Base-by-base conservation (phyloP, 2,329 filamentous ascomycete species). In the Zasmidium citrigriseum region DNA sequence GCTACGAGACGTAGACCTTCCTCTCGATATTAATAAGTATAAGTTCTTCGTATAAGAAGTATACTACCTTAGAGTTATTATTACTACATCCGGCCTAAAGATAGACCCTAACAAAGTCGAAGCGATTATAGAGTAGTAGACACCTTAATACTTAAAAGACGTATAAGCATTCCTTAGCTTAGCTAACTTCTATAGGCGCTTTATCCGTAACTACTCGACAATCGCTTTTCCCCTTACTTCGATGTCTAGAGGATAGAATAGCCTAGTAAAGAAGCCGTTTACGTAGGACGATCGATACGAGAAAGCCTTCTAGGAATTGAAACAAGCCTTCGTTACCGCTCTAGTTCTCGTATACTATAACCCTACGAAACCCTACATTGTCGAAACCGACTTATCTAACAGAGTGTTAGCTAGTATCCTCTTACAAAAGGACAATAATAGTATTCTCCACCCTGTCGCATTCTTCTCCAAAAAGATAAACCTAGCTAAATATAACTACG, bases 51-150 rank as follows among this genome's bases (percentile, higher is more conserved):
- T 68, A 9, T 65, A 70, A 38, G 64, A 72, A 60, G 58, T 72
- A 1, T 61, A 67, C 41, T 71, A 60, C 57, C 62, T 70, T 20
- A 64, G 68, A 1, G 58, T 68, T 45, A 65, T 68, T 23, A 51
- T 66, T 67, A 41, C 57, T 41, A 44, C 64, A 63, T 45, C 67
- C 54, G 45, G 62, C 54, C 58, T 68, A 23, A 48, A 65, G 47
- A 66, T 69, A 53, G 61, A 64, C 46, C 41, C 44, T 14, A 21
- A 49, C 7, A 60, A 60, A 21, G 23, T 56, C 4, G 21, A 27
- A 23, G 41, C 53, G 18, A 53, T 53, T 49, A 38, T 16, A 20
- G 38, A 50, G 4, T 58, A 49, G 56, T n/a, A 14, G 2, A 54
- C 45, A 2, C 51, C 34, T 4, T 5, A 20, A 4, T 48, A 34